Percentiles rank a stretch among this genome's conserved stretches.
phyloP scores from a whole-genome alignment of 2,329 filamentous ascomycete genomes.

The Diaporthe caulivora region DNA sequence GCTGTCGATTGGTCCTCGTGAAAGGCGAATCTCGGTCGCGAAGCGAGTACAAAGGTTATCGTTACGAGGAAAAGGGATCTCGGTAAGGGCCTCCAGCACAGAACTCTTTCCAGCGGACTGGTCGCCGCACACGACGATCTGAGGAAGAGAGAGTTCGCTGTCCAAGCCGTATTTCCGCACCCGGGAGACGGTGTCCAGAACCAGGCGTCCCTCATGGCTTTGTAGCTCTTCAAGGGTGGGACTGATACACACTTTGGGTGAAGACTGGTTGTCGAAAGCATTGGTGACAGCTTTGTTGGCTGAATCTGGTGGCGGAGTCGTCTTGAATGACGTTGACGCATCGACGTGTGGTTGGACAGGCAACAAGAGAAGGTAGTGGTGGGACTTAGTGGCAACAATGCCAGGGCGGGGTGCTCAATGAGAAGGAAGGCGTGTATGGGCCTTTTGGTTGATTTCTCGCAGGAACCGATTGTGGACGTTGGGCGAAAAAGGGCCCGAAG shows the following conservation, averaged over 20 bases:
- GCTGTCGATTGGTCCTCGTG: neutral
- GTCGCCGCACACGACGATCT: conserved; percentile 33
- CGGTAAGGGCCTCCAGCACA: conserved; percentile 27
- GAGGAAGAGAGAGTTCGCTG: neutral
- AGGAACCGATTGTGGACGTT: too few relatives aligned
- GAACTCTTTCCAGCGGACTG: conserved; percentile 36
- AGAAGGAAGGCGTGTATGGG: too few relatives aligned
- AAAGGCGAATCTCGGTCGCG: conserved; percentile 33
- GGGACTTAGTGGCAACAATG: too few relatives aligned
- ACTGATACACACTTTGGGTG: neutral
- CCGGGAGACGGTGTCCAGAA: conserved; percentile 21
- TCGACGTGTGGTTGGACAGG: too few relatives aligned
- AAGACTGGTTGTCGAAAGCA: neutral
- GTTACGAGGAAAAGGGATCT: conserved; percentile 31
- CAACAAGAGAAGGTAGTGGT: too few relatives aligned
- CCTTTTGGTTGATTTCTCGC: too few relatives aligned
- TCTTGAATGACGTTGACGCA: neutral
- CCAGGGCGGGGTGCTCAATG: too few relatives aligned
- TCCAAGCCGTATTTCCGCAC: conserved; percentile 16
- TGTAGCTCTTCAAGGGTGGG: conserved; percentile 26
- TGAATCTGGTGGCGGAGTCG: neutral
- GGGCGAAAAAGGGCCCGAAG: too few relatives aligned
- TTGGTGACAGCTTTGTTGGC: neutral
- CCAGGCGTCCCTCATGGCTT: conserved; percentile 27
- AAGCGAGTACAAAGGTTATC: conserved; percentile 36